Percentiles rank a stretch among this genome's conserved stretches.
Evolutionary conservation across 192 early-diverging fungal species (phyloP).

Genomic region (Powellomyces hirtus): DNA sequence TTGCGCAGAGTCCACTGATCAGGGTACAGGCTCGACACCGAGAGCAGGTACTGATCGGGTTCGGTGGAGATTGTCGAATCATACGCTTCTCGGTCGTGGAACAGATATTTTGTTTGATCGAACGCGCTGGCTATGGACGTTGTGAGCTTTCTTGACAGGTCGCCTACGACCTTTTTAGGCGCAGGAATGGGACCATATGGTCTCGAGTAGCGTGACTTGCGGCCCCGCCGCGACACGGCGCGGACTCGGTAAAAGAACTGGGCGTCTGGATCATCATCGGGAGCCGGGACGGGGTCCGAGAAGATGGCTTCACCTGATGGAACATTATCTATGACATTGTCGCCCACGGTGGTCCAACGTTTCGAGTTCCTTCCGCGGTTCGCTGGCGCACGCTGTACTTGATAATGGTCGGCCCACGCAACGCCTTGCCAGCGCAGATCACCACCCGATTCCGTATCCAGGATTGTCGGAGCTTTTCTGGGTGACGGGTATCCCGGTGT

Average conservation of each 20-base stretch:
- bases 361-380: not conserved
- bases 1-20: too few relatives aligned
- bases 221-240: not conserved
- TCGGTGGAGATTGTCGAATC: too few relatives aligned
- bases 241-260: conserved; percentile 9
- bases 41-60: too few relatives aligned
- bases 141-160: too few relatives aligned
- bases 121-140: too few relatives aligned
- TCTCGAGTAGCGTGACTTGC: not conserved
- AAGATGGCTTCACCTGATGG: not conserved
- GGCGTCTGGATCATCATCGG: not conserved
- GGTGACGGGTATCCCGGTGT: not conserved
- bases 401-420: conserved; percentile 7
- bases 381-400: conserved; percentile 7
- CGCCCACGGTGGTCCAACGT: not conserved
- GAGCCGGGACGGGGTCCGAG: not conserved
- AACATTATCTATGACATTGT: not conserved
- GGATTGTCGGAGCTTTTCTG: not conserved
- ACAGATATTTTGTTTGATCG: too few relatives aligned
- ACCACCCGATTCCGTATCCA: not conserved
- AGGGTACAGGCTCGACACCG: too few relatives aligned
- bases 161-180: too few relatives aligned
- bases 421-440: conserved; percentile 6
- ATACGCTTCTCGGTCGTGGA: too few relatives aligned
- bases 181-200: not conserved